Evolutionary conservation across 2,329 filamentous ascomycete species (phyloP).

Genomic region (Ophiostoma tasmaniense): DNA sequence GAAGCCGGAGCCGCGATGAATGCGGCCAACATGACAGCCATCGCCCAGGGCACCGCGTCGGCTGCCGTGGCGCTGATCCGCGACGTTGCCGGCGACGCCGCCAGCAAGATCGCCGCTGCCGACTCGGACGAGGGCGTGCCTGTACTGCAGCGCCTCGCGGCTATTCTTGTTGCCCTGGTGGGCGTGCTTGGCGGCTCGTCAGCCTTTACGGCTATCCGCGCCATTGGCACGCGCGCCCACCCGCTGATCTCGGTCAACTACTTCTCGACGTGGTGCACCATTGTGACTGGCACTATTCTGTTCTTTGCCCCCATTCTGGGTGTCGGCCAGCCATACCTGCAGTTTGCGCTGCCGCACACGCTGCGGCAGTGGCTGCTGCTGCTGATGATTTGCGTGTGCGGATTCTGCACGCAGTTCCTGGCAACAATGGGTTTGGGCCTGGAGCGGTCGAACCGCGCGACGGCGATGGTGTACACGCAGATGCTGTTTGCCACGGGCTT

Average conservation of each 20-base stretch:
- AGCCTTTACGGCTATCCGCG: slow-evolving; percentile 67
- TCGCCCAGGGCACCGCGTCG: not conserved
- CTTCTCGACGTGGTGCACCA: slow-evolving; percentile 61
- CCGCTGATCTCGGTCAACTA: slow-evolving; percentile 81
- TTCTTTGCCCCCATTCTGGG: slow-evolving; percentile 38
- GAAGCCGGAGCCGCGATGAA: not conserved
- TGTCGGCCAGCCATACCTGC: slow-evolving; percentile 39
- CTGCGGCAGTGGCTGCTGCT: slow-evolving; percentile 57
- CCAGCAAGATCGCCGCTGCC: not conserved
- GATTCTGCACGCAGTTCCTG: slow-evolving; percentile 81
- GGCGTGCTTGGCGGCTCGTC: slow-evolving; percentile 69
- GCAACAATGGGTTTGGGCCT: slow-evolving; percentile 66
- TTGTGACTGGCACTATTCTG: slow-evolving; percentile 58
- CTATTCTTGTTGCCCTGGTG: slow-evolving; percentile 46
- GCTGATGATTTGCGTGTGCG: slow-evolving; percentile 59
- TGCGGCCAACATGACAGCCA: not conserved
- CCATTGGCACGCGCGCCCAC: slow-evolving; percentile 72
- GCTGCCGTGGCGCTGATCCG: not conserved
- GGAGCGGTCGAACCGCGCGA: slow-evolving; percentile 52
- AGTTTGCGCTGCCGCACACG: slow-evolving; percentile 35
- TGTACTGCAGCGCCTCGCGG: slow-evolving; percentile 20
- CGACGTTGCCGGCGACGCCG: not conserved
- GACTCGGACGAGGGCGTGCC: slow-evolving; percentile 1
- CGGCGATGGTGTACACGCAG: slow-evolving; percentile 50
- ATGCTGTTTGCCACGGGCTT: slow-evolving; percentile 48